phyloP scores from a whole-genome alignment of 768 basidiomycete species.

The Astraeus odoratus region DNA sequence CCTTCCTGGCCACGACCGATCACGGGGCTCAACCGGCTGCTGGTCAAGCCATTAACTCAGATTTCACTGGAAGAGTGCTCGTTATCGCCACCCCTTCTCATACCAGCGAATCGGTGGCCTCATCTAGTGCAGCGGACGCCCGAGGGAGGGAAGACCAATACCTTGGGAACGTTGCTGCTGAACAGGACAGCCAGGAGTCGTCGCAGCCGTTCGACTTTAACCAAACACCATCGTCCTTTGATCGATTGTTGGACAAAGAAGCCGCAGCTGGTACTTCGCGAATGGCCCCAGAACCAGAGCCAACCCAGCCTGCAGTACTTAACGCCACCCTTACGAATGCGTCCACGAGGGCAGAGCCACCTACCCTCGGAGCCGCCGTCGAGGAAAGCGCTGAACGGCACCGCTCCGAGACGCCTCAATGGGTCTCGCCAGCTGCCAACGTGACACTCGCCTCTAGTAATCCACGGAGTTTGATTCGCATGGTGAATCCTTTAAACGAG shows the following conservation, averaged over 20 bases:
- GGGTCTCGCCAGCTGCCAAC: slow-evolving; percentile 14
- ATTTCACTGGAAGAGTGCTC: slow-evolving; percentile 25
- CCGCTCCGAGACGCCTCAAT: slow-evolving; percentile 13
- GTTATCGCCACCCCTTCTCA: slow-evolving; percentile 48
- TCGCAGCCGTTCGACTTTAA: slow-evolving; percentile 30
- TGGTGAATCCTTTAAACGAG: slow-evolving; percentile 28
- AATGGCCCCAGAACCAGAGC: slow-evolving; percentile 18
- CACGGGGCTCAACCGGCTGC: slow-evolving; percentile 20
- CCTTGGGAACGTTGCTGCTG: slow-evolving; percentile 6
- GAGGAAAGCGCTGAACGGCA: slow-evolving; percentile 2
- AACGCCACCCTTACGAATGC: slow-evolving; percentile 5
- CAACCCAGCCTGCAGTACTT: slow-evolving; percentile 7
- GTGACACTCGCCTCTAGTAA: slow-evolving; percentile 17
- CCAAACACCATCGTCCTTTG: slow-evolving; percentile 35
- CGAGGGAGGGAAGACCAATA: slow-evolving; percentile 9
- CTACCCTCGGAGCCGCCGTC: background rate
- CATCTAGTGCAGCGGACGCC: slow-evolving; percentile 7
- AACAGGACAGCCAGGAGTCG: slow-evolving; percentile 18
- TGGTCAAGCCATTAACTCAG: slow-evolving; percentile 1
- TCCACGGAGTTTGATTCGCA: slow-evolving; percentile 24
- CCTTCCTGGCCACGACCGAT: slow-evolving; percentile 18
- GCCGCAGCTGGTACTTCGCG: slow-evolving; percentile 13
- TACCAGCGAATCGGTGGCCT: slow-evolving; percentile 26
- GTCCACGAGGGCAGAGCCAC: slow-evolving; percentile 3
- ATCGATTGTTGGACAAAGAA: slow-evolving; percentile 31